Evolutionary conservation across 2,329 filamentous ascomycete genomes (phyloP).

Genomic region (Proliferodiscus dingleyae): DNA sequence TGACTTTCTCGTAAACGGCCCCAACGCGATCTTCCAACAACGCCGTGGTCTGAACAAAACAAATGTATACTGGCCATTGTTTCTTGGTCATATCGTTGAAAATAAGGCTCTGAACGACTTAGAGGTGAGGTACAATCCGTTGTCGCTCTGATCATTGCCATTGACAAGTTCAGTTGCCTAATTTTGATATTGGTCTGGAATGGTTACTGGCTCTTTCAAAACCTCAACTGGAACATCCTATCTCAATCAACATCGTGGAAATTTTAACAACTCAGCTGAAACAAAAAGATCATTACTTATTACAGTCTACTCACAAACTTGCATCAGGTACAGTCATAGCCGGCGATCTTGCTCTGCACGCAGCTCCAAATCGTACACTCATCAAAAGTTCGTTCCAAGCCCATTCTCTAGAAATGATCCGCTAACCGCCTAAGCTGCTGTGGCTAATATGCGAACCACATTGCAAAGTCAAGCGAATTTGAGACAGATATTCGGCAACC

Average conservation of each 20-base stretch:
- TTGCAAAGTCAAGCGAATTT: constrained; percentile 11
- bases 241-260: constrained; percentile 45
- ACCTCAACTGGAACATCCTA: constrained; percentile 41
- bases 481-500: constrained; percentile 9
- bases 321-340: neutral
- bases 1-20: constrained; percentile 15
- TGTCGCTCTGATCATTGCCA: neutral
- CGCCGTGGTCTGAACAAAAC: constrained; percentile 41
- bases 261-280: constrained; percentile 4
- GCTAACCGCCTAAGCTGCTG: constrained; percentile 5
- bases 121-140: constrained; percentile 8
- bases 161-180: constrained; percentile 32
- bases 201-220: constrained; percentile 50
- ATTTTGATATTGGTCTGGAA: constrained; percentile 41
- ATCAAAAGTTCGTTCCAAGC: constrained; percentile 2
- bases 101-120: constrained; percentile 40
- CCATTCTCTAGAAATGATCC: neutral
- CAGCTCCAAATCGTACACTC: neutral
- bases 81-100: constrained; percentile 46
- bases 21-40: constrained; percentile 29
- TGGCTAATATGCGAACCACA: constrained; percentile 13
- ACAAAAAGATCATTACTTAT: constrained; percentile 22
- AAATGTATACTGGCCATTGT: constrained; percentile 47
- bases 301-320: neutral
- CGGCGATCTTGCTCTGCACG: neutral